Evolutionary conservation across 2,329 filamentous ascomycete genomes (phyloP), one percentile per base, ranked within the genome.

Genomic region (Epichloe aotearoae): DNA sequence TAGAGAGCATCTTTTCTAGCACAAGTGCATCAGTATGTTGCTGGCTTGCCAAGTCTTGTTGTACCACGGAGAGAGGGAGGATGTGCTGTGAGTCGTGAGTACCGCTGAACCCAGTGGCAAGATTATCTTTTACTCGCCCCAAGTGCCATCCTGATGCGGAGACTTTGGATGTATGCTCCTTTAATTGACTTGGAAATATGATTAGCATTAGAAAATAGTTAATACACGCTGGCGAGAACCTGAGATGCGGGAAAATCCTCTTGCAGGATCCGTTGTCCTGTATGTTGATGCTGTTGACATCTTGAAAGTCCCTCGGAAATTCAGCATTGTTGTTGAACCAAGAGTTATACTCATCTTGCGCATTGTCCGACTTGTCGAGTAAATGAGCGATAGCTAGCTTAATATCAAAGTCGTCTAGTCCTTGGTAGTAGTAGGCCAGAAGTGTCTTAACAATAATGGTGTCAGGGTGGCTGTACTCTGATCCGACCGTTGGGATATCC

Each of bases 81-180:
- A 84, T 68, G 0, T 64, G 66, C 38, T 74, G 70, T 19, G 76
- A 80, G 58, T 88, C 84, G 43, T 85, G 87, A 0, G 84, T 88
- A 0, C 84, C 84, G 7, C 79, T 84, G 59, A 89, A 88, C 0
- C 84, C 84, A 0, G 82, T 86, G 0, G 82, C 84, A 10, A 8
- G 26, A 10, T 30, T 30, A 30, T 30, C 26, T 30, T 30, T 30
- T 30, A 30, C 26, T 30, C 26, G 26, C 26, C 26, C 26, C 26
- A 30, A 30, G 26, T 30, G 26, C 82, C 82, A 86, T 0, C 80
- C 82, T 0, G 81, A 86, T 0, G 77, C 71, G 0, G 26, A 30
- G 8, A 30, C 26, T 30, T 30, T 30, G 26, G 26, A 30, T 30
- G 26, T 30, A 45, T 83, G 86, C 52, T 84, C 75, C 34, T 73